Conservation (phyloP, 768 basidiomycete genomes). For the Wakefieldia striispora region DNA sequence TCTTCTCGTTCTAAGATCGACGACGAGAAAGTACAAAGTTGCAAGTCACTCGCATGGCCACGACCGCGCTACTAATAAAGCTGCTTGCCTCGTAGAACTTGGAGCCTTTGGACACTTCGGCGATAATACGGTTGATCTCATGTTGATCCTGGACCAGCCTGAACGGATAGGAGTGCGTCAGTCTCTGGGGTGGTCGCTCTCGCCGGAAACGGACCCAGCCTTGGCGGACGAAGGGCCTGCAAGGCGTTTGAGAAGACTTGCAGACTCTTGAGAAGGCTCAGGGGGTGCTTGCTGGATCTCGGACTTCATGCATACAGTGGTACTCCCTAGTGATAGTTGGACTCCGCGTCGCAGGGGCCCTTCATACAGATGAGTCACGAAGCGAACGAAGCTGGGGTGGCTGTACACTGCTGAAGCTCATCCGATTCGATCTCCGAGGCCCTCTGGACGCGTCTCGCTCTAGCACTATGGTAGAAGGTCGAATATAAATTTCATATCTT, state of each 20-base stretch:
- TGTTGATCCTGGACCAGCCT: slow-evolving; percentile 75
- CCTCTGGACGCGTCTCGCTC: too few relatives aligned
- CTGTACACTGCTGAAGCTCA: slow-evolving; percentile 3
- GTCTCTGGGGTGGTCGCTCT: not conserved
- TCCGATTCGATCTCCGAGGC: too few relatives aligned
- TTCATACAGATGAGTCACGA: not conserved
- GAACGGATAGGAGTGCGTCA: slow-evolving; percentile 8
- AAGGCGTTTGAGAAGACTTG: slow-evolving; percentile 72
- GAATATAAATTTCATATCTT: not conserved
- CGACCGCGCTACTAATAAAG: not conserved
- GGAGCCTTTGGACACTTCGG: slow-evolving; percentile 88
- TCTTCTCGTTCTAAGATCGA: slow-evolving; percentile 72
- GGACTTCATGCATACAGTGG: slow-evolving; percentile 17
- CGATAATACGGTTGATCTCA: slow-evolving; percentile 86
- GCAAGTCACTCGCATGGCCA: not conserved
- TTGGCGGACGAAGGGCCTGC: slow-evolving; percentile 89
- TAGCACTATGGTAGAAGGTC: too few relatives aligned
- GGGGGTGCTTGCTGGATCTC: slow-evolving; percentile 22
- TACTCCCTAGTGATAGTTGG: not conserved
- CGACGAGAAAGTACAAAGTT: not conserved
- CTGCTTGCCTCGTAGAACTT: slow-evolving; percentile 79
- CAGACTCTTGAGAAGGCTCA: slow-evolving; percentile 55
- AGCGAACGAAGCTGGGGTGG: not conserved
- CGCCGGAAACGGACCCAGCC: slow-evolving; percentile 61
- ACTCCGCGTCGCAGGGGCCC: too few relatives aligned